Base-by-base conservation (phyloP, 106 monocot species). In the Dioscorea dumetorum region DNA sequence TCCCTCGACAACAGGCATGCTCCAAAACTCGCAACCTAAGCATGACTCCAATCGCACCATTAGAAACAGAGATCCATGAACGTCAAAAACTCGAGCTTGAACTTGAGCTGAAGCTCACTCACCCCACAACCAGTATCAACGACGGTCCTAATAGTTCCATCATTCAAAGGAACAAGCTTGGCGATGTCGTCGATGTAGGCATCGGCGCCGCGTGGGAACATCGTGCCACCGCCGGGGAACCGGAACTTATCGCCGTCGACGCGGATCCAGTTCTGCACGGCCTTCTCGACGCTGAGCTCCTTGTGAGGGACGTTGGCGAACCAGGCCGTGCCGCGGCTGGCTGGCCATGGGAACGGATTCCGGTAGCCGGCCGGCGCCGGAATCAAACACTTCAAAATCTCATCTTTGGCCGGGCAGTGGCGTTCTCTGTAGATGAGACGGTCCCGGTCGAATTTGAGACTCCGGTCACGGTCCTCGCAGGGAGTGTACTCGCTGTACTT, bases 91-190 rank as follows among this genome's bases (percentile, higher is more conserved):
- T 69, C 8, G 10, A 58, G 49, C 17, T 12, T 17, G 18, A 33
- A 48, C 82, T 80, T 57, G 28, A 28, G 28, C 28, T 28, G 28
- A 28, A 28, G 28, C 28, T 28, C 28, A 28, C 28, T 28, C 28
- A 88, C 92, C 83, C 92, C 92, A 57, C 92, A 92, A 22, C 92
- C 92, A 24, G 92, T 92, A 58, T 92, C 92, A 49, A 92, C 63
- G 61, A 85, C 92, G 41, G 85, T 88, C 34, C 92, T 72, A 67
- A 92, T 80, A 4, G 78, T 77, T 4, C 92, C 92, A 33, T 92
- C 85, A 15, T 48, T 71, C 51, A 92, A 78, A 9, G 82, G 33
- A 48, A 92, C 72, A 12, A 85, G 54, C 22, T 60, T 50, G 58
- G 57, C 88, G 56, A 92, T 92, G 10, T 88, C 92, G 67, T 92